A percentile compares a stretch with the other conserved stretches of the same genome.
Conservation (phyloP, 2,329 filamentous ascomycete genomes). For the Penicillium glabrum region DNA sequence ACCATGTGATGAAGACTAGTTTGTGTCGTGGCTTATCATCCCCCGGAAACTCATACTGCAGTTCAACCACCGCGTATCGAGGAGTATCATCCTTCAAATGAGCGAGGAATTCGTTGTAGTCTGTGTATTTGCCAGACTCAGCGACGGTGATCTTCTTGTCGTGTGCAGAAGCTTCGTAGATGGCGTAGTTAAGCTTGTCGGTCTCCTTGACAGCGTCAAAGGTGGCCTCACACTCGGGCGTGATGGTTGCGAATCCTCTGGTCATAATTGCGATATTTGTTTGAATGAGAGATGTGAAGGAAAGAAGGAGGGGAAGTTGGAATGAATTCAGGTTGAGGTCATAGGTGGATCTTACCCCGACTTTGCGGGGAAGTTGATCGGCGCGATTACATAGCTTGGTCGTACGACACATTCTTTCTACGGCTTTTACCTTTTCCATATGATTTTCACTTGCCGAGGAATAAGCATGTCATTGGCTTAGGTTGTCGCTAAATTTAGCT, state of each 20-base stretch:
- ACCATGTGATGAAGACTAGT: constrained; percentile 22
- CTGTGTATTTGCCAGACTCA: constrained; percentile 16
- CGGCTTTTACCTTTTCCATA: not conserved
- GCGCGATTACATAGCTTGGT: constrained; percentile 1
- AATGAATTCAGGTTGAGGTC: not conserved
- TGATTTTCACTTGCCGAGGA: not conserved
- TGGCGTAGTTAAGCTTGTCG: constrained; percentile 16
- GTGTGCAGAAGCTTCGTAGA: constrained; percentile 19
- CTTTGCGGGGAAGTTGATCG: constrained; percentile 5
- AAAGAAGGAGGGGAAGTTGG: not conserved
- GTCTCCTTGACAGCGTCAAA: constrained; percentile 22
- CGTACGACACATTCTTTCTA: not conserved
- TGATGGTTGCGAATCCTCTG: constrained; percentile 18
- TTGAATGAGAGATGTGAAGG: not conserved
- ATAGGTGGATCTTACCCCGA: constrained; percentile 2
- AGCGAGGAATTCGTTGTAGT: constrained; percentile 14
- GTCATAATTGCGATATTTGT: constrained; percentile 14
- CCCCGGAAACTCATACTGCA: constrained; percentile 13
- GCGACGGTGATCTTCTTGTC: constrained; percentile 20
- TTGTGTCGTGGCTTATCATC: constrained; percentile 17
- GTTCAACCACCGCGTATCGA: constrained; percentile 17
- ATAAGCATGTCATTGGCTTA: too few species aligned
- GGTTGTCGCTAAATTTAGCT: too few species aligned
- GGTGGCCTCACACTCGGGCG: constrained; percentile 16
- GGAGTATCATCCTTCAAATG: constrained; percentile 16